These are phyloP conservation scores for Corylus heterophylla DNA, from an alignment of 306 rosid species.

Conservation along the genomic window DNA sequence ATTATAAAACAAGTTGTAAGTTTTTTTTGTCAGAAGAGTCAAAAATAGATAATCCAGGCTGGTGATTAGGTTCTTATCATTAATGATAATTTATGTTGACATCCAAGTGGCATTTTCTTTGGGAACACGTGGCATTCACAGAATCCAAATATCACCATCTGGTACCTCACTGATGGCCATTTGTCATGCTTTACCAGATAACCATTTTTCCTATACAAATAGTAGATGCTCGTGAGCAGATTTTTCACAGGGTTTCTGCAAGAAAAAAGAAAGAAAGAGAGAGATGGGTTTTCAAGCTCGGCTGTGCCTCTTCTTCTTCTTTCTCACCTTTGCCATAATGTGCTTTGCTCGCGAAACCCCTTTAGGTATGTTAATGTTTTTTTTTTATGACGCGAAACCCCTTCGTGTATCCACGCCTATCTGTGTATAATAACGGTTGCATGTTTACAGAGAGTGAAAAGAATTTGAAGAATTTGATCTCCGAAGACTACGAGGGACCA, in stretches of 20 bases:
- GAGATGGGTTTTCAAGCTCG: constrained; percentile 5
- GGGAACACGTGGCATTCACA: too few species aligned
- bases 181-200: too few species aligned
- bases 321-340: not conserved
- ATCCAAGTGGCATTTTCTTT: not conserved
- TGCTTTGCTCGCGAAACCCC: not conserved
- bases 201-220: not conserved
- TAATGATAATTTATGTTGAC: too few species aligned
- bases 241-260: not conserved
- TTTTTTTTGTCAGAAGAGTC: too few species aligned
- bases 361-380: not conserved
- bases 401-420: not conserved
- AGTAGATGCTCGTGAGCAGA: not conserved
- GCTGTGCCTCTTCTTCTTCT: not conserved
- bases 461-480: not conserved
- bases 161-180: too few species aligned
- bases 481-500: constrained; percentile 6
- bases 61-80: too few species aligned
- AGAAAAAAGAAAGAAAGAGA: not conserved
- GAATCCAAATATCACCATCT: too few species aligned
- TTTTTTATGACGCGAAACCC: too few species aligned
- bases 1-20: too few species aligned
- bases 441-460: constrained; percentile 3
- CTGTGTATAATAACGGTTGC: not conserved
- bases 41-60: too few species aligned